These are phyloP conservation scores for Pseudocercospora cruenta DNA, from an alignment of 2,329 filamentous ascomycete genomes.

Conservation along the genomic window DNA sequence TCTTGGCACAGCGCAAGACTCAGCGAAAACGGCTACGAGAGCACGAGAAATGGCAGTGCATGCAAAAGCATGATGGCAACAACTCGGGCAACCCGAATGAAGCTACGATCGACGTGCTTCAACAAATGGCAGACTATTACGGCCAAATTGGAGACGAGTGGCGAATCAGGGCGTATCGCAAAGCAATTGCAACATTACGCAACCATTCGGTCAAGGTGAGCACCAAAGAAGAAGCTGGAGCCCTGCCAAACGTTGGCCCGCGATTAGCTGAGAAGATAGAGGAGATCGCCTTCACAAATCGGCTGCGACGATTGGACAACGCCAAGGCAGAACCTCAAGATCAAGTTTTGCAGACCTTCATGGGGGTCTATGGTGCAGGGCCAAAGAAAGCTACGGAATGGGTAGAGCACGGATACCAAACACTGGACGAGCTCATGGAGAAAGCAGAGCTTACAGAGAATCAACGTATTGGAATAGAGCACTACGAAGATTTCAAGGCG, in stretches of 20 bases:
- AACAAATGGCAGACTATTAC: constrained; percentile 80
- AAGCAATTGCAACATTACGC: constrained; percentile 72
- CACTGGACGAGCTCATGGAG: constrained; percentile 69
- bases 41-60: constrained; percentile 59
- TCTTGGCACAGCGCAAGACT: constrained; percentile 28
- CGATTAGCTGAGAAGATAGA: constrained; percentile 83
- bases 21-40: constrained; percentile 22
- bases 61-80: constrained; percentile 58
- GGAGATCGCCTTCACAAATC: constrained; percentile 78
- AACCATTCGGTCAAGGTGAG: constrained; percentile 66
- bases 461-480: constrained; percentile 76
- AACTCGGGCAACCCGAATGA: constrained; percentile 67
- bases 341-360: constrained; percentile 67
- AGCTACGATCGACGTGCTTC: constrained; percentile 73
- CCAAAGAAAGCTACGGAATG: constrained; percentile 71
- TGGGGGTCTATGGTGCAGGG: constrained; percentile 80
- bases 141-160: constrained; percentile 74
- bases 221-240: constrained; percentile 70
- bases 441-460: constrained; percentile 67
- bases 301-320: constrained; percentile 72
- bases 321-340: constrained; percentile 70
- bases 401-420: constrained; percentile 74
- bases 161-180: constrained; percentile 75
- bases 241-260: constrained; percentile 69
- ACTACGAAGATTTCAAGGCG: constrained; percentile 76